phyloP scores from a whole-genome alignment of 2,329 filamentous ascomycete species.

The Colletotrichum agaves region DNA sequence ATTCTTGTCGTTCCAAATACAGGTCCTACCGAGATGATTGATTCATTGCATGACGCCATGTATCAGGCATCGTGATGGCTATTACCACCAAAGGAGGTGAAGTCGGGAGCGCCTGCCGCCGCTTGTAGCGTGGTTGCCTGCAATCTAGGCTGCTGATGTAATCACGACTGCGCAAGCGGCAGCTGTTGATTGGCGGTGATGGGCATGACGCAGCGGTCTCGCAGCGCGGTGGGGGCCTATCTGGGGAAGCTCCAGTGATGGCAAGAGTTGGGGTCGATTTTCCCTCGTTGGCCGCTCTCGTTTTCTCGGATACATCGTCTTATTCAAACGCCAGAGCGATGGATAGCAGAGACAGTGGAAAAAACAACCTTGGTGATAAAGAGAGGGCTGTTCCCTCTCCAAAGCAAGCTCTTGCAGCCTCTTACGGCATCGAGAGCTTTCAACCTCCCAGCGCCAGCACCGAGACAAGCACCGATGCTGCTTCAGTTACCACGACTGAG shows the following conservation, averaged over 20 bases:
- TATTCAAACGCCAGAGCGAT: no score
- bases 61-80: no score
- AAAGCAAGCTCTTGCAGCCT: neutral
- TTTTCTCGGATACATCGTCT: neutral
- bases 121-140: no score
- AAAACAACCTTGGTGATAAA: rapidly evolving
- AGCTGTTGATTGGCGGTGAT: neutral
- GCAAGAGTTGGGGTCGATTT: neutral
- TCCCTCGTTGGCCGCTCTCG: neutral
- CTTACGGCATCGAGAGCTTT: neutral
- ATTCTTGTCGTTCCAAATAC: no score
- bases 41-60: no score
- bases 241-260: neutral
- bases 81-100: no score
- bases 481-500: neutral
- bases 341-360: no score
- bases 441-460: neutral
- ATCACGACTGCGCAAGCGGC: neutral
- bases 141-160: no score
- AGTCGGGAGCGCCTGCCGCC: no score
- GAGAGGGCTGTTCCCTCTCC: neutral
- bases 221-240: neutral
- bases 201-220: constrained; percentile 1
- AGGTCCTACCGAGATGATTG: no score
- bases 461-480: neutral